These are phyloP conservation scores for Linnemannia elongata DNA, from an alignment of 192 early-diverging fungal species.

Conservation along the genomic window DNA sequence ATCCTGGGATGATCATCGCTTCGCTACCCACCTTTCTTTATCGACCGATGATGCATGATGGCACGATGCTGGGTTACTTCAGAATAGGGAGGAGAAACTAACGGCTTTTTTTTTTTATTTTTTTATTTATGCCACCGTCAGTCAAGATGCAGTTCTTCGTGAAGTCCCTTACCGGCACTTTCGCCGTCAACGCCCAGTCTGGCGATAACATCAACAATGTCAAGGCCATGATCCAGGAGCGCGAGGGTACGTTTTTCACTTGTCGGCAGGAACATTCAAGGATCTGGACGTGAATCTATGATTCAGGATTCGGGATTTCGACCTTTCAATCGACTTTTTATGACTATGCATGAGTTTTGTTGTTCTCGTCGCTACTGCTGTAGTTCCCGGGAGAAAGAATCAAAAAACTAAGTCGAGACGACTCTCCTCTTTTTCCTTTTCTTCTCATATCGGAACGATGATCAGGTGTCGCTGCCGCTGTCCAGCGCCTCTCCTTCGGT, in stretches of 20 bases:
- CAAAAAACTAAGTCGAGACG: not conserved
- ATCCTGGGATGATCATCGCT: not conserved
- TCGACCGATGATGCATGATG: not conserved
- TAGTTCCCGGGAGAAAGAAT: not conserved
- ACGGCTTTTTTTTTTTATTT: not conserved
- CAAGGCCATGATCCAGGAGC: conserved; percentile 69
- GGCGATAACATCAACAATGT: conserved; percentile 64
- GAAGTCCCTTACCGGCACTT: conserved; percentile 74
- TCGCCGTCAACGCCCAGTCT: conserved; percentile 67
- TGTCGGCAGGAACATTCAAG: conserved; percentile 3
- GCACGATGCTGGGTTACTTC: not conserved
- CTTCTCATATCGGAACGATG: not conserved
- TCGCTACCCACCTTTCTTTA: not conserved
- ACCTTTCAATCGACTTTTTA: not conserved
- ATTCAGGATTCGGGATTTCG: not conserved
- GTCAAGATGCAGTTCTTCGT: conserved; percentile 73
- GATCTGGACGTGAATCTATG: not conserved
- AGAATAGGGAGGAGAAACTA: not conserved
- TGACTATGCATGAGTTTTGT: conserved; percentile 1
- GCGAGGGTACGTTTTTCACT: conserved; percentile 60
- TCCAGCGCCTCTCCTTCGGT: conserved; percentile 71
- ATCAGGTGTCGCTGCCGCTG: conserved; percentile 70
- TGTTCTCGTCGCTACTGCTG: not conserved
- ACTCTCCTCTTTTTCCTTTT: not conserved
- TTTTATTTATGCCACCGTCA: not conserved